Evolutionary conservation across 352 stramenopile species (phyloP), one percentile per base, ranked within the genome.

Genomic region (Phytophthora aleatoria): DNA sequence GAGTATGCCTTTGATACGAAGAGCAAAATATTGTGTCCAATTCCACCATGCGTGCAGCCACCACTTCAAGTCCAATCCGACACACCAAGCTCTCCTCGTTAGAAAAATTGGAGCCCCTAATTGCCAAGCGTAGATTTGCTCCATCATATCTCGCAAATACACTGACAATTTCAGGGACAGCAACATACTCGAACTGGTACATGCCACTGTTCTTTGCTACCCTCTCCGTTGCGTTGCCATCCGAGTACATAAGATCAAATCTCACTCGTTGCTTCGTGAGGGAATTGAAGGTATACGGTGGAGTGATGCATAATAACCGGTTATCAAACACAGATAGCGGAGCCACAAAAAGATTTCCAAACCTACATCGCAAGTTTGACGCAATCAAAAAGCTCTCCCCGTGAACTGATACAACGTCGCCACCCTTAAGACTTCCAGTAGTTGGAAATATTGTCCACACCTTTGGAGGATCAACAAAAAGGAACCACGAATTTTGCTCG

Each of bases 401-500:
- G 1, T 58, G 44, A 3, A 82, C 53, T 7, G 48, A 52, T 30
- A 85, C 57, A 43, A 58, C n/a, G 30, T 74, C 56, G 11, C 62
- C 71, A 33, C 67, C 68, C 28, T 50, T 55, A 27, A 57, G 15
- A 16, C 27, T 74, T 3, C 56, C 64, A 35, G 35, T 61, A 5
- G 8, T 53, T 33, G 61, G 71, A 31, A 35, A 68, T 42, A 85
- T 65, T 4, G 61, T 42, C 44, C 55, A 51, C 4, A 82, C 30
- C 5, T 59, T 66, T 8, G 76, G 68, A 30, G 61, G 13, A 24
- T 41, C 33, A 9, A 67, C 42, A 36, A 82, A 78, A 42, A 62
- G 66, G 53, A 81, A 83, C 74, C 74, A 83, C n/a, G 44, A 59
- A 11, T 42, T 68, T 43, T 67, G 57, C 5, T 54, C 7, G 26